phyloP scores from a whole-genome alignment of 1,284 basidiomycete genomes.

The Ustilago lituana region DNA sequence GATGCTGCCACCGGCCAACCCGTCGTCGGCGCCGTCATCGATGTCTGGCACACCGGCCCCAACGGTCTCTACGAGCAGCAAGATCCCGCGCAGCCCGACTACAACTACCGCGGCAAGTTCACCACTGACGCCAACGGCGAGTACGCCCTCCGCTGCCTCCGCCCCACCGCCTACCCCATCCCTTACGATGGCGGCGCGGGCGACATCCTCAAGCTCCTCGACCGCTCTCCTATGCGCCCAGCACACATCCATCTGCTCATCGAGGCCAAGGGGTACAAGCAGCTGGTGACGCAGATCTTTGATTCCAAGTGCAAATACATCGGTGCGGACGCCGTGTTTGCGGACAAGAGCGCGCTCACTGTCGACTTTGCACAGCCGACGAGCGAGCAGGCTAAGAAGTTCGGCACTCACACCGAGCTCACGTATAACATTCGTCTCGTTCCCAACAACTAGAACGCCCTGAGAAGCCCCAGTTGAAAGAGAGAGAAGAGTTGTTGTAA shows the following conservation, averaged over 20 bases:
- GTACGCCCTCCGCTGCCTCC: conserved; percentile 64
- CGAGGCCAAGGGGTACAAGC: conserved; percentile 30
- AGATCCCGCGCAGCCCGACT: conserved; percentile 66
- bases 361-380: conserved; percentile 60
- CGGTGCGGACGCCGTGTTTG: conserved; percentile 68
- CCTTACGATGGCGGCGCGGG: conserved; percentile 68
- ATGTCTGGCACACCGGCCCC: conserved; percentile 68
- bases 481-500: too few relatives aligned
- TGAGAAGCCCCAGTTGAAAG: too few relatives aligned
- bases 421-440: conserved; percentile 59
- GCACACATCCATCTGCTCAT: conserved; percentile 67
- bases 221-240: conserved; percentile 68
- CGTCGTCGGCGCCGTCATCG: conserved; percentile 64
- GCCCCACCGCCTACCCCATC: conserved; percentile 68
- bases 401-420: conserved; percentile 43
- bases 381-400: conserved; percentile 31
- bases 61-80: conserved; percentile 69
- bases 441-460: conserved; percentile 23
- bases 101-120: conserved; percentile 65
- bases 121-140: conserved; percentile 65
- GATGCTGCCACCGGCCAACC: conserved; percentile 64
- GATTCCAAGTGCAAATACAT: conserved; percentile 67
- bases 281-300: conserved; percentile 62
- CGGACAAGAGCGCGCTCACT: conserved; percentile 67
- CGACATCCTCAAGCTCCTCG: conserved; percentile 66